Percentiles rank a stretch among this genome's conserved stretches.
Evolutionary conservation across 1,284 basidiomycete species (phyloP).

Genomic region (Moniliophthora roreri): DNA sequence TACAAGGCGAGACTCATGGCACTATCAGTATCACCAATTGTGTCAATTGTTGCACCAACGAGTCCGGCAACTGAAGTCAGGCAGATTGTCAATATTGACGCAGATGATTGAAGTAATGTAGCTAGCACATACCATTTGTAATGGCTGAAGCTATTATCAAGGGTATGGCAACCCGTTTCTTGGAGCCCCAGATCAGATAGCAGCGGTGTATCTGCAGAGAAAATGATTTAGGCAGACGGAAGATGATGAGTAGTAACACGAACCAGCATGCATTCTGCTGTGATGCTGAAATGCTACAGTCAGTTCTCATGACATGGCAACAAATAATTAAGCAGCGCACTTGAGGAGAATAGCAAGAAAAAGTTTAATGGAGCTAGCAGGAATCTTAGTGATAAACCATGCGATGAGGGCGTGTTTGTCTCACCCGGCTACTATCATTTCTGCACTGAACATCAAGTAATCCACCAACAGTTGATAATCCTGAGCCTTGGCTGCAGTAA

Average conservation of each 20-base stretch:
- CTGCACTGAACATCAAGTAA: not conserved
- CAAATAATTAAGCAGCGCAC: no score
- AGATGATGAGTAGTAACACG: no score
- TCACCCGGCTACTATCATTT: not conserved
- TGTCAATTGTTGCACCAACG: not conserved
- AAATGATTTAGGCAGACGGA: no score
- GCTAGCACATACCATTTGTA: not conserved
- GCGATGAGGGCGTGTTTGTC: not conserved
- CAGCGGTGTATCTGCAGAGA: constrained; percentile 7
- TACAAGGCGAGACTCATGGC: not conserved
- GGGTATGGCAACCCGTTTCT: constrained; percentile 2
- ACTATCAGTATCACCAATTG: not conserved
- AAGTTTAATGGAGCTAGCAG: not conserved
- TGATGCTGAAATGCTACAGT: no score
- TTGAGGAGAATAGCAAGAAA: no score
- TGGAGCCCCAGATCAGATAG: constrained; percentile 1
- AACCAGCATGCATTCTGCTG: no score
- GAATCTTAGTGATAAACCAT: no score
- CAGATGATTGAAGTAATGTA: not conserved
- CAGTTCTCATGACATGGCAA: no score
- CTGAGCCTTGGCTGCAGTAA: not conserved
- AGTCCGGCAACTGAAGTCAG: not conserved
- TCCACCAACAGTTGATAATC: not conserved
- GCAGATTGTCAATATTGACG: not conserved
- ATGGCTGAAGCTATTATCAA: not conserved